Evolutionary conservation across 331 rosid genomes (phyloP).

Genomic region (Rosa hybrid): DNA sequence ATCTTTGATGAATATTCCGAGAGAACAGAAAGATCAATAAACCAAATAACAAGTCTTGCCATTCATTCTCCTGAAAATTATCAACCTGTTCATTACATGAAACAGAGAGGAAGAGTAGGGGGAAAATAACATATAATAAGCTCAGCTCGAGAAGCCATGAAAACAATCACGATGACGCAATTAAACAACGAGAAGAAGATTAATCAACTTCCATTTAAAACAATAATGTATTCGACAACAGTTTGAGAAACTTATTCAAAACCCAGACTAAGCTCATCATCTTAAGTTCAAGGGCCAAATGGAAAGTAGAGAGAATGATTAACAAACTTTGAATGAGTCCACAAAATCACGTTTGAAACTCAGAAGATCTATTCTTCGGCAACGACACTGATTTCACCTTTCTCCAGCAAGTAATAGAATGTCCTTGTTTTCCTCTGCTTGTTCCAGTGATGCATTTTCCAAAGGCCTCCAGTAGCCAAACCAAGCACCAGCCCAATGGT

Average conservation of each 20-base stretch:
- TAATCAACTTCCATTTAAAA: slow-evolving; percentile 3
- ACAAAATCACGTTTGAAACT: no score
- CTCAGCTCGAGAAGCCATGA: neutral
- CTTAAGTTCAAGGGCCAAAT: no score
- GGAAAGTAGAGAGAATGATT: no score
- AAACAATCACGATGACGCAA: neutral
- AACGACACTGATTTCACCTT: slow-evolving; percentile 15
- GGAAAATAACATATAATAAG: neutral
- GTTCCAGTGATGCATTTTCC: slow-evolving; percentile 63
- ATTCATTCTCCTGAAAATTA: no score
- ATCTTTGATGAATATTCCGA: no score
- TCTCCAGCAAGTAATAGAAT: slow-evolving; percentile 77
- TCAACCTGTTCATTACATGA: no score
- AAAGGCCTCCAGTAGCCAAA: no score
- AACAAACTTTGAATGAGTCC: no score
- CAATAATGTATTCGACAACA: slow-evolving; percentile 28
- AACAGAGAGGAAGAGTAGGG: neutral
- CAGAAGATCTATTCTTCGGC: no score
- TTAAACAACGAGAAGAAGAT: neutral
- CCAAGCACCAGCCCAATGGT: no score
- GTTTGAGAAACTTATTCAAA: slow-evolving; percentile 39
- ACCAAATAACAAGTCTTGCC: no score
- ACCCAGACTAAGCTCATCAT: slow-evolving; percentile 29
- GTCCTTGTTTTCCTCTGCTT: slow-evolving; percentile 78
- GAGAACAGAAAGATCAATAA: no score